These are phyloP conservation scores for Eucalyptus tenuipes DNA, from an alignment of 345 rosid species.

Conservation along the genomic window DNA sequence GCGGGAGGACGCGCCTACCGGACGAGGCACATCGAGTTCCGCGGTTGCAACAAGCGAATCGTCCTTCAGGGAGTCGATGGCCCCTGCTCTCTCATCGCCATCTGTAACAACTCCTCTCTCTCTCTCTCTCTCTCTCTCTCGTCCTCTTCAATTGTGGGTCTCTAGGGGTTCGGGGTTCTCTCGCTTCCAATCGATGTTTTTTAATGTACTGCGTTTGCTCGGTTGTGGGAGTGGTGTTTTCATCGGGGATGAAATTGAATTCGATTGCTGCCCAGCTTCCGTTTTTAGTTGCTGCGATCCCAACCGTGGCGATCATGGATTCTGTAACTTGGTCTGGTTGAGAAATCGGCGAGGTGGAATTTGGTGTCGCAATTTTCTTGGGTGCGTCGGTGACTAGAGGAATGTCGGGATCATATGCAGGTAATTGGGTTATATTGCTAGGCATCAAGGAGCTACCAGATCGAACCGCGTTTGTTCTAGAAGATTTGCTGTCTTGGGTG, in stretches of 20 bases:
- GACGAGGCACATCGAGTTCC: slow-evolving; percentile 32
- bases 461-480: slow-evolving; percentile 63
- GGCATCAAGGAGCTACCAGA: slow-evolving; percentile 1
- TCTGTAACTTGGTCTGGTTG: too few relatives aligned
- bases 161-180: background rate
- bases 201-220: too few relatives aligned
- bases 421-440: slow-evolving; percentile 73
- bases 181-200: background rate
- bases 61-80: slow-evolving; percentile 92
- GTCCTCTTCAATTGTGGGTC: slow-evolving; percentile 6
- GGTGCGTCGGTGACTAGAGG: background rate
- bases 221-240: too few relatives aligned
- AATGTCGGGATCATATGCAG: slow-evolving; percentile 9
- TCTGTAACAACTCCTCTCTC: slow-evolving; percentile 32
- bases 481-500: slow-evolving; percentile 69
- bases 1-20: too few relatives aligned
- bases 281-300: too few relatives aligned
- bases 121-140: background rate
- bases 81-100: slow-evolving; percentile 94
- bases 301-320: too few relatives aligned
- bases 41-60: slow-evolving; percentile 67
- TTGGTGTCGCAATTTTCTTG: background rate
- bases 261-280: background rate
- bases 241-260: background rate
- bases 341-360: too few relatives aligned